Conservation (phyloP, 768 basidiomycete species). For the Guyanaporus albipodus region DNA sequence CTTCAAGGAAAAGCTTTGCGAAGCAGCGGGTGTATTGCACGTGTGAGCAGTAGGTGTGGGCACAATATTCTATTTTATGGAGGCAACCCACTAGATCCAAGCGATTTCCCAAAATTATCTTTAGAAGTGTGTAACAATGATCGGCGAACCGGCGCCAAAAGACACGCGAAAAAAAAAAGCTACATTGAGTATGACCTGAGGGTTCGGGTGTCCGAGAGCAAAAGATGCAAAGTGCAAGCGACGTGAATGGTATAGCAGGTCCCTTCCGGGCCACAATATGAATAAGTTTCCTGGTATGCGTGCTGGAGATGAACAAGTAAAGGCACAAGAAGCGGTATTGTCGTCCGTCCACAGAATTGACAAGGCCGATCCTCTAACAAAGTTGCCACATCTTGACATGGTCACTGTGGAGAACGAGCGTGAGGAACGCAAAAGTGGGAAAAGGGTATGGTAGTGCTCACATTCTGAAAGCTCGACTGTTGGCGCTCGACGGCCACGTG, state of each 20-base stretch:
- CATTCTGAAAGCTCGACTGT: constrained; percentile 68
- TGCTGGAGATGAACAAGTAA: neutral
- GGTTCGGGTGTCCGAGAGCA: neutral
- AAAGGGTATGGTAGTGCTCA: constrained; percentile 22
- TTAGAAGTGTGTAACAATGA: neutral
- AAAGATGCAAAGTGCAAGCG: no score
- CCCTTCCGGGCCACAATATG: neutral
- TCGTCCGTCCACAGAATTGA: neutral
- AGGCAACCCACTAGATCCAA: neutral
- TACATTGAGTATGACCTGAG: neutral
- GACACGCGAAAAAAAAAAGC: neutral
- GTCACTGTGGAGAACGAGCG: constrained; percentile 13
- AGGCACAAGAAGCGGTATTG: neutral
- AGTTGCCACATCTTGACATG: constrained; percentile 35
- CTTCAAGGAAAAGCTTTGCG: constrained; percentile 63
- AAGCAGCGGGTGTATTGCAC: constrained; percentile 35
- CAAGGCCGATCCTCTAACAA: constrained; percentile 11
- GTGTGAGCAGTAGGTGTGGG: neutral
- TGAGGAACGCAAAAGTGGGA: neutral
- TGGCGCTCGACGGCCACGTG: constrained; percentile 66
- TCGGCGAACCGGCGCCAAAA: neutral
- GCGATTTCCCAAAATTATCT: neutral
- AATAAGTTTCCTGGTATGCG: neutral
- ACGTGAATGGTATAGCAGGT: no score
- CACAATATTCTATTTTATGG: neutral